phyloP scores from a whole-genome alignment of 805 yeast genomes.

The Metschnikowia lunata region DNA sequence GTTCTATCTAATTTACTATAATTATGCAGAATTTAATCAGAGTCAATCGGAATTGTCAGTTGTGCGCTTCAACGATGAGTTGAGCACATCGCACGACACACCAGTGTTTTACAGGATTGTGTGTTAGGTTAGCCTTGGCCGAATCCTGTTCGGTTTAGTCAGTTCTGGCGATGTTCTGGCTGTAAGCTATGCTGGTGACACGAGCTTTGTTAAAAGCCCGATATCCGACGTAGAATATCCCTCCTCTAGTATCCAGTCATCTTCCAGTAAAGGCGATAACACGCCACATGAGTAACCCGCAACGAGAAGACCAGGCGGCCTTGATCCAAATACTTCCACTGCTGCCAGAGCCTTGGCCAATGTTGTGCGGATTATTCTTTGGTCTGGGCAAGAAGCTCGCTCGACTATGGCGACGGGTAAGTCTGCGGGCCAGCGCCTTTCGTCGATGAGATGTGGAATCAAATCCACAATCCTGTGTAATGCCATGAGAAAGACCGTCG shows the following conservation, averaged over 20 bases:
- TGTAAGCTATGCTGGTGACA: not conserved
- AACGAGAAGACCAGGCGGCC: constrained; percentile 90
- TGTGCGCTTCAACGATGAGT: too few species aligned
- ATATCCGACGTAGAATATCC: constrained; percentile 24
- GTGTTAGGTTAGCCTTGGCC: too few species aligned
- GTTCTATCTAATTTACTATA: too few species aligned
- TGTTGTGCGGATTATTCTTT: constrained; percentile 74
- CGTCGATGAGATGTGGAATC: constrained; percentile 39
- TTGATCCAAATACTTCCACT: constrained; percentile 69
- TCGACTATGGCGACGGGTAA: constrained; percentile 85
- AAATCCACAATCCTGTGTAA: constrained; percentile 68
- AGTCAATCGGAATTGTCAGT: too few species aligned
- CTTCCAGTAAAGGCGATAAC: constrained; percentile 20
- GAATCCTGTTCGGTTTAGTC: too few species aligned
- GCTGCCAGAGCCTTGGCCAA: constrained; percentile 66
- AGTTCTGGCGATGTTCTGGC: too few species aligned
- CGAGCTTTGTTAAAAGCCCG: constrained; percentile 14
- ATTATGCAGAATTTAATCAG: too few species aligned
- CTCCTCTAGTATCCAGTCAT: constrained; percentile 46
- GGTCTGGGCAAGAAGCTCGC: constrained; percentile 91
- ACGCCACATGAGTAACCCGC: constrained; percentile 76
- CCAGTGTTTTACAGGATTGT: too few species aligned
- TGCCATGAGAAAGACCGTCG: constrained; percentile 88
- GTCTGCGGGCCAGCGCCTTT: constrained; percentile 59
- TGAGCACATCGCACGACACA: too few species aligned